Conservation (phyloP, 176 grass and related monocot species). For the Zea mays region Zm-B73-REFERENCE-NAM-5.0 NC_050105.1:9426001-9426500, state of each 20-base stretch:
- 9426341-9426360: conserved; percentile 46
- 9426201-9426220: conserved; percentile 59
- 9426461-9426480: conserved; percentile 67
- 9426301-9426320: conserved; percentile 47
- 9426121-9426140: conserved; percentile 89
- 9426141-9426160: conserved; percentile 84
- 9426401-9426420: conserved; percentile 51
- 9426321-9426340: conserved; percentile 34
- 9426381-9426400: conserved; percentile 52
- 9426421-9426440: conserved; percentile 49
- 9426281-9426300: conserved; percentile 62
- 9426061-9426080: conserved; percentile 52
- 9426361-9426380: conserved; percentile 60
- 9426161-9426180: conserved; percentile 79
- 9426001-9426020: conserved; percentile 56
- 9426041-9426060: conserved; percentile 44
- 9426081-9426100: conserved; percentile 88
- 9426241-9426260: conserved; percentile 51
- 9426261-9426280: conserved; percentile 54
- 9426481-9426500: conserved; percentile 95
- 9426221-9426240: conserved; percentile 76
- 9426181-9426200: conserved; percentile 67
- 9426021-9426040: conserved; percentile 45
- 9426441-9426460: conserved; percentile 79
- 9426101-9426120: conserved; percentile 76